Conservation (phyloP, 2,329 filamentous ascomycete genomes). For the Rugonectria rugulosa region DNA sequence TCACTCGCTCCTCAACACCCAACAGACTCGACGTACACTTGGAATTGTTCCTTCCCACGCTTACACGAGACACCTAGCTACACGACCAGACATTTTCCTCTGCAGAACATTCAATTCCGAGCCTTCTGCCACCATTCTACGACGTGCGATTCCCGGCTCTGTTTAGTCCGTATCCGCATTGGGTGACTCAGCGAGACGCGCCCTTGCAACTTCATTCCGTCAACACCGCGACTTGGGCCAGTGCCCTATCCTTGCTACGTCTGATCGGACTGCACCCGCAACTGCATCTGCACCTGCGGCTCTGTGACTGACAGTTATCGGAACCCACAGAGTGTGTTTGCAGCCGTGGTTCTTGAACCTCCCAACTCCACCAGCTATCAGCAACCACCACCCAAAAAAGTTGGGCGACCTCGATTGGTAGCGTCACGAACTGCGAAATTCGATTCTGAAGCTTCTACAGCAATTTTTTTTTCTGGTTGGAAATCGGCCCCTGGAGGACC, state of each 20-base stretch:
- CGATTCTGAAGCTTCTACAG: constrained; percentile 4
- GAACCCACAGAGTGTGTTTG: constrained; percentile 11
- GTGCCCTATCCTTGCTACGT: constrained; percentile 10
- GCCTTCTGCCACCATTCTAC: constrained; percentile 4
- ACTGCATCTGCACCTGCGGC: constrained; percentile 18
- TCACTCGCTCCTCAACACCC: constrained; percentile 23
- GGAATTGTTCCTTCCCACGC: neutral
- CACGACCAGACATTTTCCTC: neutral
- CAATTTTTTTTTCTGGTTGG: constrained; percentile 1
- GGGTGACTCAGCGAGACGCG: constrained; percentile 25
- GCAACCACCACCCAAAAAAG: neutral
- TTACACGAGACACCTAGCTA: neutral
- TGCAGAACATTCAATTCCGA: constrained; percentile 5
- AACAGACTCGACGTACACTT: neutral
- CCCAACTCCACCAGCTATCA: constrained; percentile 12
- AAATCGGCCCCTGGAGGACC: constrained; percentile 12
- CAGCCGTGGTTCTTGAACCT: constrained; percentile 8
- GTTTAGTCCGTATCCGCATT: constrained; percentile 11
- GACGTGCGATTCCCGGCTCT: constrained; percentile 4
- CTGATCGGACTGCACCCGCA: constrained; percentile 10
- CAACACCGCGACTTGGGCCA: constrained; percentile 9
- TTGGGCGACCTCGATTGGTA: constrained; percentile 6
- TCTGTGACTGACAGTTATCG: constrained; percentile 11
- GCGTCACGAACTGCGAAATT: constrained; percentile 8
- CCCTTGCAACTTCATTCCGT: constrained; percentile 19